Evolutionary conservation across 495 filamentous ascomycete species (phyloP).

Genomic region (Xylaria grammica): DNA sequence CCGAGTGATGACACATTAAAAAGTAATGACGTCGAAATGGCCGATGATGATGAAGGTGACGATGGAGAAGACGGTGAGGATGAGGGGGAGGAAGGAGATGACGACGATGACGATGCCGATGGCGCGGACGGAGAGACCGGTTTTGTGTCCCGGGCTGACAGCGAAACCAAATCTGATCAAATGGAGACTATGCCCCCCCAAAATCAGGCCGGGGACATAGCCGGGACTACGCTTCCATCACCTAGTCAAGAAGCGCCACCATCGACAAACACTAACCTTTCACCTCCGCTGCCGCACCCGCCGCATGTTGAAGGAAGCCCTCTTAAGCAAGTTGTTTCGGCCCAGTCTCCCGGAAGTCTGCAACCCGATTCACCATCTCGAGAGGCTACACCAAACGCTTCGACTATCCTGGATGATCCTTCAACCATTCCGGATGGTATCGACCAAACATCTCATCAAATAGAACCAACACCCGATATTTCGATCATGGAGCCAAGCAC

Average conservation of each 20-base stretch:
- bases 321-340: conserved; percentile 49
- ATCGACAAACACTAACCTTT: conserved; percentile 9
- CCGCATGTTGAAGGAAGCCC: conserved; percentile 52
- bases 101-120: conserved; percentile 41
- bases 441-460: neutral
- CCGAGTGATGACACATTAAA: conserved; percentile 44
- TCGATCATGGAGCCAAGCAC: neutral
- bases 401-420: neutral
- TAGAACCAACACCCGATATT: neutral
- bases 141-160: conserved; percentile 29
- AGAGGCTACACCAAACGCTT: neutral
- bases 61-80: conserved; percentile 48
- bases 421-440: neutral
- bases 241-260: conserved; percentile 22
- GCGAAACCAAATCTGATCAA: conserved; percentile 32
- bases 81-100: conserved; percentile 42
- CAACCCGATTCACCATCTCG: conserved; percentile 13
- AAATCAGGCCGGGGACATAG: conserved; percentile 4
- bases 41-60: conserved; percentile 54
- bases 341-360: conserved; percentile 25
- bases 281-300: conserved; percentile 29
- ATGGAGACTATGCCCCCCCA: conserved; percentile 31
- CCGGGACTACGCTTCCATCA: conserved; percentile 14
- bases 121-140: conserved; percentile 34
- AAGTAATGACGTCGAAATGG: conserved; percentile 52